Evolutionary conservation across 352 stramenopile genomes (phyloP).

Genomic region (Phytopythium montanum): DNA sequence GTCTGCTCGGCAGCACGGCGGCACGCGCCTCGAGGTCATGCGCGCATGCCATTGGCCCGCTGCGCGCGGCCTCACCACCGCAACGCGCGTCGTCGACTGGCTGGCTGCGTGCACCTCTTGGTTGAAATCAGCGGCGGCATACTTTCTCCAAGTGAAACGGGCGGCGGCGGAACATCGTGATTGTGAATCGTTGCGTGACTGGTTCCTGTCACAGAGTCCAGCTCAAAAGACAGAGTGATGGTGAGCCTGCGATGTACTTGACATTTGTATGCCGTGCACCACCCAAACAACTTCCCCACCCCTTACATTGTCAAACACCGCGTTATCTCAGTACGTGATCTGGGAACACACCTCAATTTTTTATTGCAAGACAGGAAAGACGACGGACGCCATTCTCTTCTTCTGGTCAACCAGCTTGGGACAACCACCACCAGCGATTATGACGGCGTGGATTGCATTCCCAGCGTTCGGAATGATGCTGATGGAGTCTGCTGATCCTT

Average conservation of each 20-base stretch:
- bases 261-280: background rate
- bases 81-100: background rate
- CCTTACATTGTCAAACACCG: too few species aligned
- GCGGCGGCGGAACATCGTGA: background rate
- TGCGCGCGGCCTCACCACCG: constrained; percentile 1
- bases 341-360: too few species aligned
- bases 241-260: background rate
- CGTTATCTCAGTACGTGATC: too few species aligned
- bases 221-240: background rate
- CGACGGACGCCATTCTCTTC: too few species aligned
- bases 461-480: too few species aligned
- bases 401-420: too few species aligned
- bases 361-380: too few species aligned
- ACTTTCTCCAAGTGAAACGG: background rate
- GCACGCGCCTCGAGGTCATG: background rate
- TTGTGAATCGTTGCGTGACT: background rate
- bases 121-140: background rate
- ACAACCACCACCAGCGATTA: too few species aligned
- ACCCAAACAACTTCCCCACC: too few species aligned
- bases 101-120: too few species aligned
- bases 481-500: too few species aligned
- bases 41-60: background rate
- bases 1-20: background rate
- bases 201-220: background rate
- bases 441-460: too few species aligned